Base-by-base conservation (phyloP, 1,139 yeast genomes). In the Debaryomyces sp. region DNA sequence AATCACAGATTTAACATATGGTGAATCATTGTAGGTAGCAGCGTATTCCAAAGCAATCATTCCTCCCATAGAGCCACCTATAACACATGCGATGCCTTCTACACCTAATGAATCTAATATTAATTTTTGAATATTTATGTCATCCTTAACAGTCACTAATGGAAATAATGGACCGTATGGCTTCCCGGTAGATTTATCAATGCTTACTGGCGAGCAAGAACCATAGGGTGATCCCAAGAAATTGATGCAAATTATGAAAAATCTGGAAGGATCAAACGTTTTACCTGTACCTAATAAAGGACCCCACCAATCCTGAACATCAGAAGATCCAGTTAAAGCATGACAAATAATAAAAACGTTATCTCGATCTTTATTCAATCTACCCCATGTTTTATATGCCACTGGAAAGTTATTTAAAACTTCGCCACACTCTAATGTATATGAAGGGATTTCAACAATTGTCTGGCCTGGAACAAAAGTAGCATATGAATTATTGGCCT, bases 1-100 rank as follows among this genome's bases (percentile, higher is more conserved):
- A 21, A 94, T 85, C 23, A 89, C 76, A 33, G 82, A 73, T 50
- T 80, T 79, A 17, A 94, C 96, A 61, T 83, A 94, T 3, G 75
- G 79, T 2, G 78, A 70, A n/a, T 89, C 87, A 56, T 81, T 87
- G 61, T 82, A 87, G 2, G 87, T 84, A 61, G 78, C 67, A 9
- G 77, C 74, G 77, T 92, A 94, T 65, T 94, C 99, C 55, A 94
- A 71, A 0, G 94, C 92, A 46, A 91, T 71, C 99, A 94, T 94
- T n/a, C 99, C 99, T 34, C 99, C 99, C 99, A 94, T 94, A 26
- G 98, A 92, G 0, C 99, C 99, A 27, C 99, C 99, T 49, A 94
- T 81, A 4, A 89, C 96, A 44, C 87, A 81, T 1, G 98, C 97
- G 36, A 94, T 73, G 49, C 83, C 80, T 49, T 77, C 78, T 24